Percentiles rank a stretch among this genome's conserved stretches.
Evolutionary conservation across 257 asterid species (phyloP).

Genomic region (Gentiana straminea): DNA sequence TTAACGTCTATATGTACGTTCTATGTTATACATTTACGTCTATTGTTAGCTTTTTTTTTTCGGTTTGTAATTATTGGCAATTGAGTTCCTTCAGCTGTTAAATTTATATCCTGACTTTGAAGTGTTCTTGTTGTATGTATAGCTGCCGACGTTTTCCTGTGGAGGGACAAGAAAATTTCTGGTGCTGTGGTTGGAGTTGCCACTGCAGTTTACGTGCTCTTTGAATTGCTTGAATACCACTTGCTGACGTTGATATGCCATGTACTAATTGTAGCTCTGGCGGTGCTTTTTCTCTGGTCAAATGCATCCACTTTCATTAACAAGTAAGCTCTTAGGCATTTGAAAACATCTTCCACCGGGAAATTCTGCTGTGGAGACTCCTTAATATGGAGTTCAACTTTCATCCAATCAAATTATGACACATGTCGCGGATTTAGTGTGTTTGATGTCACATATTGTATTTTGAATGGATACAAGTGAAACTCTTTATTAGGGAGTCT

Average conservation of each 20-base stretch:
- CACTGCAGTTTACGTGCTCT: conserved; percentile 80
- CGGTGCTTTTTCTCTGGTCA: conserved; percentile 71
- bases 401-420: too few species aligned
- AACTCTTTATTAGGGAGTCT: too few species aligned
- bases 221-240: conserved; percentile 84
- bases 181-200: conserved; percentile 73
- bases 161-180: conserved; percentile 84
- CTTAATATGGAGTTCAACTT: too few species aligned
- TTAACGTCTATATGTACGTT: too few species aligned
- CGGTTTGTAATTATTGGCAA: too few species aligned
- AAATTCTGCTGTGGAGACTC: neutral
- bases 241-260: conserved; percentile 83
- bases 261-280: conserved; percentile 56
- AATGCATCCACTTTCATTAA: conserved; percentile 68
- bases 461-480: too few species aligned
- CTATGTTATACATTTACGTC: too few species aligned
- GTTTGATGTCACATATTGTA: too few species aligned
- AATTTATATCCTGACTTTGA: neutral
- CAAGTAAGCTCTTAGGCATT: conserved; percentile 36
- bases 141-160: conserved; percentile 93
- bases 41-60: too few species aligned
- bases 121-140: conserved; percentile 10
- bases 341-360: neutral
- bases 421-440: too few species aligned
- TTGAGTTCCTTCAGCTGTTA: too few species aligned